These are phyloP conservation scores for Isabelozyma rhagii DNA, from an alignment of 805 yeast species.

Conservation along the genomic window DNA sequence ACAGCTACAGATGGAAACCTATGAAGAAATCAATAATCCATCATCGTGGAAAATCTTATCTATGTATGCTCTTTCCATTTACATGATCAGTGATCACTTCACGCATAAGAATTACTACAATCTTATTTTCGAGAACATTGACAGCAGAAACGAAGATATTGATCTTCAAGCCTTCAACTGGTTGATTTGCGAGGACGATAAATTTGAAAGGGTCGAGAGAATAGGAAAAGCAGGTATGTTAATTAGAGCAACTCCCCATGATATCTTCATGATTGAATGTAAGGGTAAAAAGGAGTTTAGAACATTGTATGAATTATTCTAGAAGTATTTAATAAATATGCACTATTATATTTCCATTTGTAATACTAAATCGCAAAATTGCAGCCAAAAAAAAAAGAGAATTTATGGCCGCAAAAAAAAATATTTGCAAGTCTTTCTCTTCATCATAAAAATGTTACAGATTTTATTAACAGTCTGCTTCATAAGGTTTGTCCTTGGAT, in stretches of 20 bases:
- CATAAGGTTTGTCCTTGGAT: neutral
- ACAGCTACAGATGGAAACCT: conserved; percentile 32
- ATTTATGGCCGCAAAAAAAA: neutral
- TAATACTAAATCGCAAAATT: neutral
- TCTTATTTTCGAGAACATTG: conserved; percentile 20
- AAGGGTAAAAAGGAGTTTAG: conserved; percentile 40
- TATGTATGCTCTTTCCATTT: conserved; percentile 33
- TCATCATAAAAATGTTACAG: neutral
- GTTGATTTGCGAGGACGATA: conserved; percentile 30
- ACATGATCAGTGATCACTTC: conserved; percentile 23
- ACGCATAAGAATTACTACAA: conserved; percentile 24
- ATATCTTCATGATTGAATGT: conserved; percentile 41
- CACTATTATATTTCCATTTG: neutral
- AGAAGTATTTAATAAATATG: neutral
- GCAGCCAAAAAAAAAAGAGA: neutral
- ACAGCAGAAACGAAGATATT: conserved; percentile 6
- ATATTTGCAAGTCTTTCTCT: neutral
- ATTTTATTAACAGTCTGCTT: neutral
- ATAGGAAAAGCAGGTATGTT: conserved; percentile 45
- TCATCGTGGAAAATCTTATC: conserved; percentile 43
- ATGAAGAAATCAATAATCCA: conserved; percentile 26
- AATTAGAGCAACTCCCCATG: conserved; percentile 25
- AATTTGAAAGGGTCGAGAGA: conserved; percentile 24
- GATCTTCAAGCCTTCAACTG: conserved; percentile 20
- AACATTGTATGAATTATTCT: conserved; percentile 20